phyloP scores from a whole-genome alignment of 2,329 filamentous ascomycete genomes.

The Fusarium clavum region DNA sequence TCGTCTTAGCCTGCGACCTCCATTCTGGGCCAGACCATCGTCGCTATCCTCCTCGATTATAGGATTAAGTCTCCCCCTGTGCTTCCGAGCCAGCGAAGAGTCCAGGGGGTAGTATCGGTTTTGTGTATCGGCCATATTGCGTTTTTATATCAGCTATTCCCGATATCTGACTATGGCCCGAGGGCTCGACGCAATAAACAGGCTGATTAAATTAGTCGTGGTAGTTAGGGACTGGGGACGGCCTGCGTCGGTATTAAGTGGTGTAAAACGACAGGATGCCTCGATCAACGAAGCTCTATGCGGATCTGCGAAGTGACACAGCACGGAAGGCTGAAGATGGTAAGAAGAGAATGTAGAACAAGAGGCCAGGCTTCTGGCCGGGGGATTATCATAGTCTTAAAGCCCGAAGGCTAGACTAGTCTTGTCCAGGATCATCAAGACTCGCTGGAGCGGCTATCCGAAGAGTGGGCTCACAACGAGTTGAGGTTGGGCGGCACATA shows the following conservation, averaged over 20 bases:
- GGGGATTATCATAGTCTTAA: slow-evolving; percentile 48
- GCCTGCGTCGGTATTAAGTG: slow-evolving; percentile 51
- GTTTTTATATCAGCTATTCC: slow-evolving; percentile 49
- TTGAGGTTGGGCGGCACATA: slow-evolving; percentile 41
- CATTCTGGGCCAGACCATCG: slow-evolving; percentile 47
- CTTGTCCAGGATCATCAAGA: slow-evolving; percentile 29
- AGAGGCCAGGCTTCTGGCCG: slow-evolving; percentile 46
- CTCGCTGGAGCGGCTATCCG: slow-evolving; percentile 45
- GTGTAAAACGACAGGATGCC: slow-evolving; percentile 55
- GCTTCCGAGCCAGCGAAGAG: slow-evolving; percentile 68
- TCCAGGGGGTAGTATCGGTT: slow-evolving; percentile 59
- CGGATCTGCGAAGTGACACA: slow-evolving; percentile 45
- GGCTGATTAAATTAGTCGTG: slow-evolving; percentile 40
- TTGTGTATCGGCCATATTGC: slow-evolving; percentile 61
- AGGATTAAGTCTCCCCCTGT: slow-evolving; percentile 68
- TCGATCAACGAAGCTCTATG: slow-evolving; percentile 59
- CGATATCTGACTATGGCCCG: slow-evolving; percentile 44
- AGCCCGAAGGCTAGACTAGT: slow-evolving; percentile 23
- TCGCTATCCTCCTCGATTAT: slow-evolving; percentile 71
- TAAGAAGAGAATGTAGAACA: slow-evolving; percentile 52
- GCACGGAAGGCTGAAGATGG: slow-evolving; percentile 46
- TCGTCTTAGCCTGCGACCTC: slow-evolving; percentile 44
- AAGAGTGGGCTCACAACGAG: slow-evolving; percentile 16
- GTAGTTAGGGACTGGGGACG: slow-evolving; percentile 48
- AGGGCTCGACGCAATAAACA: slow-evolving; percentile 30